These are phyloP conservation scores for Canna indica DNA, from an alignment of 176 grass and related monocot species.

Conservation along the genomic window DNA sequence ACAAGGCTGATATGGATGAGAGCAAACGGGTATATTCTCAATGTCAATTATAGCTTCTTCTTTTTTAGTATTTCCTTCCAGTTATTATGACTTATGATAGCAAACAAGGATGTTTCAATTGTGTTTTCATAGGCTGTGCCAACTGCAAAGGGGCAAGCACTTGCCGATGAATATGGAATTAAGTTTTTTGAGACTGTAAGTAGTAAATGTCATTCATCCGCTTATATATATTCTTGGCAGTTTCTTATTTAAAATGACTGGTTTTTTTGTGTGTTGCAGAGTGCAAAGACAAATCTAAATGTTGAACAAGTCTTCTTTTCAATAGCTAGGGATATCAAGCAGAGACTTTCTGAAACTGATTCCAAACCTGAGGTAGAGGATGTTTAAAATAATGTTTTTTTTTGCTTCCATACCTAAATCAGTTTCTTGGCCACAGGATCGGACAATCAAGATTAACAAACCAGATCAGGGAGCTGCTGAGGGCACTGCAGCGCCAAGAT, in stretches of 20 bases:
- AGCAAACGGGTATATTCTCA: slow-evolving; percentile 14
- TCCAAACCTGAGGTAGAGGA: slow-evolving; percentile 7
- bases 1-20: slow-evolving; percentile 22
- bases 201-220: not conserved
- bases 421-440: not conserved
- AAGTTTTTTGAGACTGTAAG: slow-evolving; percentile 23
- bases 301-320: slow-evolving; percentile 24
- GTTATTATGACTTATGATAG: not conserved
- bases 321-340: slow-evolving; percentile 22
- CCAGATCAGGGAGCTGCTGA: slow-evolving; percentile 12
- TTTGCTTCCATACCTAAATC: not conserved
- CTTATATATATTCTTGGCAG: not conserved
- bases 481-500: slow-evolving; percentile 9
- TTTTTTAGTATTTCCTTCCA: not conserved
- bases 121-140: slow-evolving; percentile 7
- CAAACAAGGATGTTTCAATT: not conserved
- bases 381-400: not conserved
- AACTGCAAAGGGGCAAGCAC: slow-evolving; percentile 19
- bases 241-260: not conserved
- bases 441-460: slow-evolving; percentile 23
- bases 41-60: not conserved
- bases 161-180: slow-evolving; percentile 21
- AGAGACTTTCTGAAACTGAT: slow-evolving; percentile 21
- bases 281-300: slow-evolving; percentile 20
- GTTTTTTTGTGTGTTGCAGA: not conserved